Conservation (phyloP, 805 yeast genomes). For the Candida xyloterini region DNA sequence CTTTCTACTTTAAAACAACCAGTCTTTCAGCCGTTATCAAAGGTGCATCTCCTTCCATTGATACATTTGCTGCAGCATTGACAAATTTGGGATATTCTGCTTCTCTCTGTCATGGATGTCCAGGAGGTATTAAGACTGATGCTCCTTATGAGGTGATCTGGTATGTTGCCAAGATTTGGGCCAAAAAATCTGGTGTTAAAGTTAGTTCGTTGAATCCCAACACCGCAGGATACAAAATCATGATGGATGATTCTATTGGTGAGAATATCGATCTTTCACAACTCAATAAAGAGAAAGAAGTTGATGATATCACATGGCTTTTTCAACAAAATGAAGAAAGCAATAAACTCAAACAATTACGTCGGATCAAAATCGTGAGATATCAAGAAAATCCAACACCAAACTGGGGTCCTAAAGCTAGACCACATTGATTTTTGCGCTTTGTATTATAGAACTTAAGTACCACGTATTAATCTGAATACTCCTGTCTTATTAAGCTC, state of each 20-base stretch:
- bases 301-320: constrained; percentile 37
- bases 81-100: constrained; percentile 81
- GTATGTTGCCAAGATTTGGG: constrained; percentile 68
- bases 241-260: constrained; percentile 42
- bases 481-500: constrained; percentile 2
- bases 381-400: constrained; percentile 91
- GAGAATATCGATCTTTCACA: constrained; percentile 31
- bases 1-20: constrained; percentile 83
- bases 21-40: constrained; percentile 71
- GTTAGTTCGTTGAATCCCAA: constrained; percentile 43
- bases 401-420: constrained; percentile 92
- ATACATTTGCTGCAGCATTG: constrained; percentile 68
- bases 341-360: constrained; percentile 51
- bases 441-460: neutral
- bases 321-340: constrained; percentile 64
- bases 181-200: constrained; percentile 41
- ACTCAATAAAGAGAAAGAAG: constrained; percentile 27
- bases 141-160: constrained; percentile 84
- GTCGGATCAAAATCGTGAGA: constrained; percentile 78
- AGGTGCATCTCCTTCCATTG: constrained; percentile 79
- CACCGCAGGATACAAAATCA: constrained; percentile 57
- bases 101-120: constrained; percentile 85
- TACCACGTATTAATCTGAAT: neutral
- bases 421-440: constrained; percentile 44
- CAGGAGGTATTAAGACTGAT: constrained; percentile 82